Evolutionary conservation across 345 rosid genomes (phyloP).

Genomic region (Moricandia moricandioides): DNA sequence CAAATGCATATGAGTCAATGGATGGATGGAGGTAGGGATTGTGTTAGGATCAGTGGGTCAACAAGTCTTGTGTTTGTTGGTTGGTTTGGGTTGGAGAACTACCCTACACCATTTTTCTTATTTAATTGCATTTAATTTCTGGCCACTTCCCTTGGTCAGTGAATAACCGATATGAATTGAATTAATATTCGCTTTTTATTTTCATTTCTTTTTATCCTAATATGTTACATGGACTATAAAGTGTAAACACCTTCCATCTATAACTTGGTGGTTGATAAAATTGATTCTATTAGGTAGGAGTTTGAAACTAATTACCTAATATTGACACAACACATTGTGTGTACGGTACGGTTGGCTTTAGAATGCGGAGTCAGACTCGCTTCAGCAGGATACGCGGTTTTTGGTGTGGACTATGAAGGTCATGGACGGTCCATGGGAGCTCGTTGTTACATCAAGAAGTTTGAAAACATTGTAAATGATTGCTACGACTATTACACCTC

Average conservation of each 20-base stretch:
- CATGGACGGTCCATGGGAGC: constrained; percentile 87
- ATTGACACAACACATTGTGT: not conserved
- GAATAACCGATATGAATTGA: not conserved
- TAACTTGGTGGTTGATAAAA: not conserved
- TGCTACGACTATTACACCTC: constrained; percentile 79
- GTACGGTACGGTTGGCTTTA: constrained; percentile 21
- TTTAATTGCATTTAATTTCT: constrained; percentile 1
- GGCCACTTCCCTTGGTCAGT: not conserved
- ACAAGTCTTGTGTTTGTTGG: constrained; percentile 31
- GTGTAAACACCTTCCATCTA: not conserved
- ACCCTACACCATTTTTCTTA: constrained; percentile 3
- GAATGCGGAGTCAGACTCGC: constrained; percentile 90
- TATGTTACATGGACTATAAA: not conserved
- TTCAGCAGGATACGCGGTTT: constrained; percentile 70
- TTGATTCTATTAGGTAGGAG: not conserved
- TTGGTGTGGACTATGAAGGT: constrained; percentile 93
- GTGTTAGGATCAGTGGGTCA: constrained; percentile 29
- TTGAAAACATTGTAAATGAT: constrained; percentile 67
- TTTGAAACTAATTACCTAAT: constrained; percentile 2
- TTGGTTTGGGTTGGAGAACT: constrained; percentile 30
- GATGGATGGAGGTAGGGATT: not conserved
- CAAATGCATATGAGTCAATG: constrained; percentile 9
- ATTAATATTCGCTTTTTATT: not conserved
- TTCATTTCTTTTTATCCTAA: not conserved
- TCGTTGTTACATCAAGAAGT: constrained; percentile 96